These are phyloP conservation scores for Neurospora sp. DNA, from an alignment of 495 filamentous ascomycete species.

Conservation along the genomic window DNA sequence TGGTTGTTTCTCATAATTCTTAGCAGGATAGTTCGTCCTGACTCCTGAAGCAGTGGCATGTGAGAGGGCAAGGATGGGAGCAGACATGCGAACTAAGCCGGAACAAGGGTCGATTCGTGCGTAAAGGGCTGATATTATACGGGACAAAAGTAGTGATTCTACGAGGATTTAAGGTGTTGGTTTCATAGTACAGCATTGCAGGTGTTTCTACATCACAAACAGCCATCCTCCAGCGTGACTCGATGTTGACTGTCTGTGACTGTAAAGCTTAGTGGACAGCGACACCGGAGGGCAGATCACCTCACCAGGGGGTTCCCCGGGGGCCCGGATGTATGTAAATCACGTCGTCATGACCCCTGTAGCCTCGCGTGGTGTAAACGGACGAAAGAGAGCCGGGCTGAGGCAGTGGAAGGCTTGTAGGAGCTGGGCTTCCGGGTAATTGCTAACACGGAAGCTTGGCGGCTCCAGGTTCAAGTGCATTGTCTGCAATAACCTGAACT, in stretches of 20 bases:
- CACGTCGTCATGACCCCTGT: neutral
- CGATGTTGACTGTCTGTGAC: neutral
- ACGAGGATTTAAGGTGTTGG: neutral
- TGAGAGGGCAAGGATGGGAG: neutral
- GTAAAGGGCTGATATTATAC: neutral
- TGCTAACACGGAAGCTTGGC: neutral
- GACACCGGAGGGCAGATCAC: neutral
- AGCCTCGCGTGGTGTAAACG: neutral
- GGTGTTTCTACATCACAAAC: neutral
- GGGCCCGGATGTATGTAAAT: neutral
- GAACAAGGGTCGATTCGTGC: neutral
- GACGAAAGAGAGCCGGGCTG: neutral
- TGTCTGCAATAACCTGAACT: neutral
- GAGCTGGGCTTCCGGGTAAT: neutral
- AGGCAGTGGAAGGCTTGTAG: neutral
- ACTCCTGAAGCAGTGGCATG: neutral
- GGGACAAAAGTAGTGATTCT: neutral
- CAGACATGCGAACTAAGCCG: neutral
- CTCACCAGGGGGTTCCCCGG: neutral
- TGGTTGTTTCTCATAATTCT: constrained; percentile 12
- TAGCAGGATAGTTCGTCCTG: neutral
- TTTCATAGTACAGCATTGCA: neutral
- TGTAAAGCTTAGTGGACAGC: neutral
- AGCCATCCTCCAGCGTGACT: neutral
- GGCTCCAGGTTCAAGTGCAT: neutral